phyloP scores from a whole-genome alignment of 2,329 filamentous ascomycete species.

The Pseudogymnoascus sp. region DNA sequence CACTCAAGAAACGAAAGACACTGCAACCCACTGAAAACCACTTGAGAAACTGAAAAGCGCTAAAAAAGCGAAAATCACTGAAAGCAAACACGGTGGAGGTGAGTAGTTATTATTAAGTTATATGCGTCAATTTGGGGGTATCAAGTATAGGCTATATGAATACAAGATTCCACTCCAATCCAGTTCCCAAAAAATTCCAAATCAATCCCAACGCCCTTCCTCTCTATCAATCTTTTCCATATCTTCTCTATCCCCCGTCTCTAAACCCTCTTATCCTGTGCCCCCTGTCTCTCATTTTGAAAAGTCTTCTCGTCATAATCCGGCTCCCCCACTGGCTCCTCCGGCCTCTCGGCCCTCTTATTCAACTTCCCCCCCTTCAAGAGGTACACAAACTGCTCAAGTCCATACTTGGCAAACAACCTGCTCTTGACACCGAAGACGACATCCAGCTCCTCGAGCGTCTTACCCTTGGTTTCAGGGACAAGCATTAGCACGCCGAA shows the following conservation, averaged over 20 bases:
- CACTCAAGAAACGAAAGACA: no score
- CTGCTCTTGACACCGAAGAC: conserved; percentile 33
- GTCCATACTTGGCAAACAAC: conserved; percentile 16
- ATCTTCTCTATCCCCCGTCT: background rate
- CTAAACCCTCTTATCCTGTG: background rate
- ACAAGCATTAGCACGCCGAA: conserved; percentile 49
- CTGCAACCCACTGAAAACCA: no score
- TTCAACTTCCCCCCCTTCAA: conserved; percentile 9
- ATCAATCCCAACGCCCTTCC: background rate
- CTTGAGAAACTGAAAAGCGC: no score
- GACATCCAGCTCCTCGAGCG: conserved; percentile 36
- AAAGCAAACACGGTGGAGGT: background rate
- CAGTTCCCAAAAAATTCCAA: background rate
- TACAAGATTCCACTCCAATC: conserved; percentile 4
- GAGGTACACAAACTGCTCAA: conserved; percentile 17
- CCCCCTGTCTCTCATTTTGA: background rate
- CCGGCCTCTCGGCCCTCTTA: background rate
- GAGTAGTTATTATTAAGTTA: background rate
- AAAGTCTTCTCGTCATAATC: conserved; percentile 1
- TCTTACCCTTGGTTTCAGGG: conserved; percentile 48
- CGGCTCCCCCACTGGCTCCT: background rate
- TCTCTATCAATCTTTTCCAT: background rate
- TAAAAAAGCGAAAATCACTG: no score
- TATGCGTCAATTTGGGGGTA: background rate
- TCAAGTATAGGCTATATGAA: background rate